Evolutionary conservation across 1,139 yeast species (phyloP), one percentile per base, ranked within the genome.

Genomic region (Yarrowia galli): DNA sequence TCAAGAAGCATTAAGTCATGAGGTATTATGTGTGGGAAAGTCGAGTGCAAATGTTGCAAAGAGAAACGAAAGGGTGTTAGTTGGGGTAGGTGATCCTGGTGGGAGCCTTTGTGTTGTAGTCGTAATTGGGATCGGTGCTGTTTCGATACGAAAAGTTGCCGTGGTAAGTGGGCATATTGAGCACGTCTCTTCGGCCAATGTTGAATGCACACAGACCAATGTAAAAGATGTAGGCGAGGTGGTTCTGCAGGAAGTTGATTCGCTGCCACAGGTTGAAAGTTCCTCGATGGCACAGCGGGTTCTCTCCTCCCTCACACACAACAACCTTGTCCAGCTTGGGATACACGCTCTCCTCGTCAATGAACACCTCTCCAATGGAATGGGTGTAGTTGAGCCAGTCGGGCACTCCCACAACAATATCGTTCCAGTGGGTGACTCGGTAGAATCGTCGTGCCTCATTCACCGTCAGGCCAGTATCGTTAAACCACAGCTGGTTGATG

Each of bases 401-500:
- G 1, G 72, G 72, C 32, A 68, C 49, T 22, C 63, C 69, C n/a
- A 67, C 48, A n/a, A 69, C 53, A 20, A 68, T 64, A 46, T 71
- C 72, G 32, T 54, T 54, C 25, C 64, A 51, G 38, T 68, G 66
- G 2, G 72, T 69, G 20, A 71, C 68, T 10, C 72, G 67, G 61
- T 65, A 71, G 35, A 67, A 49, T n/a, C 65, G 66, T 28, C 70
- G 67, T 9, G 18, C 38, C 4, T 42, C 64, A 15, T 35, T 32
- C 3, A 28, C 45, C 22, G 43, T 16, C 53, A 68, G 49, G 1
- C 60, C 60, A 1, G 51, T 42, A 13, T 65, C 40, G 15, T 49
- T 56, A 16, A 65, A 65, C 43, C 87, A 86, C n/a, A 83, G 67
- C 1, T 74, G 70, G 75, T 89, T 87, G 38, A 85, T 80, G 80